A percentile compares a stretch with the other conserved stretches of the same genome.
Evolutionary conservation across 2,329 filamentous ascomycete species (phyloP).

Genomic region (Monosporascus sp.): DNA sequence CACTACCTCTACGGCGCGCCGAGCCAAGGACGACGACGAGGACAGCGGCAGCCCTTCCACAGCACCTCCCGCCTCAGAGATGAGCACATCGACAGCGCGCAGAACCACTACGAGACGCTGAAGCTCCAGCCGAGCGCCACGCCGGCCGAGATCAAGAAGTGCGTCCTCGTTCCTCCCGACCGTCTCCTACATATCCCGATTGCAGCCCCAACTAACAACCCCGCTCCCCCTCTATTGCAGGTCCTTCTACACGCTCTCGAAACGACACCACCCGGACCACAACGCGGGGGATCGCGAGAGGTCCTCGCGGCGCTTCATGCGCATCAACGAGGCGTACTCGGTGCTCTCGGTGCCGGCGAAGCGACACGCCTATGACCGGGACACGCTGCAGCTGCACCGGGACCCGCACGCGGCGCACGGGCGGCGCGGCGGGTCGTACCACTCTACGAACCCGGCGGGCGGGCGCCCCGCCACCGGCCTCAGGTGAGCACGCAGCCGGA

Average conservation of each 20-base stretch:
- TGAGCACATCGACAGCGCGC: slow-evolving; percentile 30
- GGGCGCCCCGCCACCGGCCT: slow-evolving; percentile 76
- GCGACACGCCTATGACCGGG: slow-evolving; percentile 75
- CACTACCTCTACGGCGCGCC: not conserved
- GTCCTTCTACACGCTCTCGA: slow-evolving; percentile 86
- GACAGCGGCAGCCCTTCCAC: slow-evolving; percentile 33
- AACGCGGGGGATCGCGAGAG: slow-evolving; percentile 62
- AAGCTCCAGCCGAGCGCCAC: slow-evolving; percentile 66
- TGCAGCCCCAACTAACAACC: not conserved
- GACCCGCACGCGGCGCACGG: slow-evolving; percentile 17
- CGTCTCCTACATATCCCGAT: not conserved
- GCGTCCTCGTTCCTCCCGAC: not conserved
- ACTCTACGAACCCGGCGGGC: slow-evolving; percentile 58
- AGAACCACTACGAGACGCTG: slow-evolving; percentile 78
- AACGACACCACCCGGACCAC: slow-evolving; percentile 86
- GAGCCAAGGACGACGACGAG: not conserved
- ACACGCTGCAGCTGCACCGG: slow-evolving; percentile 43
- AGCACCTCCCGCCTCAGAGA: slow-evolving; percentile 29
- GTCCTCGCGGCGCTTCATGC: slow-evolving; percentile 71
- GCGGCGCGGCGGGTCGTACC: slow-evolving; percentile 42
- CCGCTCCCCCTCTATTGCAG: slow-evolving; percentile 27
- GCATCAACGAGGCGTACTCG: slow-evolving; percentile 78
- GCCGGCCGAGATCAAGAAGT: slow-evolving; percentile 80
- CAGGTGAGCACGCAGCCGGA: slow-evolving; percentile 24
- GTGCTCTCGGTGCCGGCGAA: slow-evolving; percentile 67